Base-by-base conservation (phyloP, 306 rosid genomes). In the Aeschynomene evenia region DNA sequence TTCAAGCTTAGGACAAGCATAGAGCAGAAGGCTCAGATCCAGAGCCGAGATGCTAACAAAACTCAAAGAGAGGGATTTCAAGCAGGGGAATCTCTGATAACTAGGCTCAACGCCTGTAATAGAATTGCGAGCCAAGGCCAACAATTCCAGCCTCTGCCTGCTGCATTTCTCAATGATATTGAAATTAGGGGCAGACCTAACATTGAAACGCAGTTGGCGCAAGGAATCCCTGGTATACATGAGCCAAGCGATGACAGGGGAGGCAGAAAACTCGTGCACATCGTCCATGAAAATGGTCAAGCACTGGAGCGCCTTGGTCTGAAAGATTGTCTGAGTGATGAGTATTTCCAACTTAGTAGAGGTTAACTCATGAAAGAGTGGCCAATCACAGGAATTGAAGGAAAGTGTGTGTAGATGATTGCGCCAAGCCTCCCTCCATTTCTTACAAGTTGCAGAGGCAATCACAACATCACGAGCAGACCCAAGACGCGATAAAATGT, bases 381-480 rank as follows among this genome's bases (percentile, higher is more conserved):
- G 69, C 83, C 96, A 93, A 3, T 93, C 97, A 8, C 20, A 29
- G 2, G 84, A 79, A 63, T 86, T 81, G 78, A 90, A 90, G 6
- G 96, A 86, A 12, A 93, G 77, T 6, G 84, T 76, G 57, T 84
- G 90, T 4, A 88, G 85, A 78, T 93, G 89, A 31, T 67, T 82
- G 9, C 79, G 59, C 82, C 83, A 90, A 49, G 94, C 98, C 59
- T 90, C 86, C 31, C 79, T 76, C 98, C 96, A 93, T 77, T 86
- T 90, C 69, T 77, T 82, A 66, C 97, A 93, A 56, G 96, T 93
- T 23, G 83, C 78, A 4, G 97, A 90, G 1, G 96, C 98, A 65
- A 86, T 56, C 58, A 90, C 91, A 56, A 89, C 85, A 66, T 90
- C 94, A n/a, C 98, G 84, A 16, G 97, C 98, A 50, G 87, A 90